Evolutionary conservation across 495 filamentous ascomycete genomes (phyloP), one percentile per base, ranked within the genome.

Genomic region (Neohortaea acidophila): DNA sequence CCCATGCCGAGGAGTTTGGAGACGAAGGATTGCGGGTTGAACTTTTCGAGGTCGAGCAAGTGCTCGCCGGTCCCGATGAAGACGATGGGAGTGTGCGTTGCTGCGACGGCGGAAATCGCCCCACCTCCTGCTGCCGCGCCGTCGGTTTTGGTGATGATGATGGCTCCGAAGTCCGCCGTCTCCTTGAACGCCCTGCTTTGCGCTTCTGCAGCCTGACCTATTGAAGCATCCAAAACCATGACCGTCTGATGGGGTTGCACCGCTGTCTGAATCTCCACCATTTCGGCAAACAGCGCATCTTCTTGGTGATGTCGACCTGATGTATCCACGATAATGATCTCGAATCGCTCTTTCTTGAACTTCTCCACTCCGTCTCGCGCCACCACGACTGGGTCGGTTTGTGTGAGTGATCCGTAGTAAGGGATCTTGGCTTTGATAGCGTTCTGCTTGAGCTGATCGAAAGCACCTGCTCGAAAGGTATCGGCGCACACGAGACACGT

Each of bases 111-210:
- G n/a, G 85, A 94, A 38, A 97, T 97, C 35, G 89, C 89, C 55
- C 89, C 89, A 63, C 89, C 89, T 43, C 89, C 89, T 15, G 78
- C 80, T 0, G 89, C 89, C 51, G 93, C 83, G 21, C 89, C 89
- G 56, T 97, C 89, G 0, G 89, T 96, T 64, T 97, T 97, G 37
- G 89, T 96, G 51, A 97, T 94, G 42, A 97, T 92, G 55, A 97
- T 97, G 42, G 91, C 89, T 49, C 89, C 89, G 54, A 96, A 97
- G 60, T 94, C 84, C 4, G 89, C 89, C 7, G 85, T 83, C 38
- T 92, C 87, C 54, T 99, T 96, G 72, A 99, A 99, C 0, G 89
- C 89, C 41, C 86, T 76, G 19, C 82, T 84, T 51, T 99, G 89
- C 2, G 78, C 79, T 59, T 99, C 89, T 3, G 89, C 89, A 42